phyloP scores from a whole-genome alignment of 805 yeast species.

The Candida easanensis region DNA sequence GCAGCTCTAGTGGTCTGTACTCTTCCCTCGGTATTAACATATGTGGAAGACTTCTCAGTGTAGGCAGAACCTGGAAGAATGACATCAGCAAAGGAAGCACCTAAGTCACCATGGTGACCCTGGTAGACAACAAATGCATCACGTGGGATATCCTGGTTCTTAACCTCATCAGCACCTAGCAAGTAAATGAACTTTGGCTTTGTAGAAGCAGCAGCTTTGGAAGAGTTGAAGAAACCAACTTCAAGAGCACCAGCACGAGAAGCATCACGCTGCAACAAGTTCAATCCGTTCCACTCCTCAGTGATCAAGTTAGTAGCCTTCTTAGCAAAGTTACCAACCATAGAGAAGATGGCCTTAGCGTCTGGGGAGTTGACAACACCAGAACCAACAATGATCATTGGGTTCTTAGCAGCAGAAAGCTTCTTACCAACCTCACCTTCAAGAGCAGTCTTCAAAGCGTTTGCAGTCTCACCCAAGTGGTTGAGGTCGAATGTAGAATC shows the following conservation, averaged over 20 bases:
- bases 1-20: constrained; percentile 85
- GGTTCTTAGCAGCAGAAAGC: constrained; percentile 63
- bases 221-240: constrained; percentile 60
- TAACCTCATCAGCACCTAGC: constrained; percentile 81
- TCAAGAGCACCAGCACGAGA: constrained; percentile 87
- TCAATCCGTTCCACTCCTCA: constrained; percentile 79
- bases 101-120: constrained; percentile 90
- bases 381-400: constrained; percentile 79
- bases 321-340: constrained; percentile 58
- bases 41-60: constrained; percentile 83
- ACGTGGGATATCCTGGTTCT: constrained; percentile 65
- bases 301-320: constrained; percentile 57
- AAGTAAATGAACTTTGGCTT: constrained; percentile 74
- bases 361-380: constrained; percentile 70
- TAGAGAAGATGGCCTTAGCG: constrained; percentile 55
- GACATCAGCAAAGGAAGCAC: constrained; percentile 87
- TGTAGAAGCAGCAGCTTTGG: constrained; percentile 38
- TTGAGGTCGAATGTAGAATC: constrained; percentile 71
- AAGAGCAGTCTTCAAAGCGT: constrained; percentile 57
- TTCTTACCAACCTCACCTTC: constrained; percentile 67
- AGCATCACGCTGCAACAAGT: constrained; percentile 79
- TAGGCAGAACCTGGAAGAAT: constrained; percentile 85
- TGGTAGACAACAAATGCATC: constrained; percentile 88
- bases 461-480: constrained; percentile 60
- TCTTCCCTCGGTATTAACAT: constrained; percentile 88